Base-by-base conservation (phyloP, 2,329 filamentous ascomycete genomes). In the Aspergillus sp. region DNA sequence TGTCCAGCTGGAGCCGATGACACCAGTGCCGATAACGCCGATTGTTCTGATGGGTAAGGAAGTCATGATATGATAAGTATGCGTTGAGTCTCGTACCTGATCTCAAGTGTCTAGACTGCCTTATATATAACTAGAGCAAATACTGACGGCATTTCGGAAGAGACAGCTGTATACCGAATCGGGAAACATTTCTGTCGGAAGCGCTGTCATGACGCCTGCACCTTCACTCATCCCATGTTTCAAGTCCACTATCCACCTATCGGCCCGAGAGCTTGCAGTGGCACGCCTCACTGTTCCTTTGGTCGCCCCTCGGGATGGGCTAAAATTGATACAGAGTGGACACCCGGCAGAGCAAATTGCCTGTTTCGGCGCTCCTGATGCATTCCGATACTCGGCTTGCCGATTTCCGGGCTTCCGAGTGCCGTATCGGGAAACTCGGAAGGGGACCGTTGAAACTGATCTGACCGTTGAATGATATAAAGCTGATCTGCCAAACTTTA, bases 1-100 rank as follows among this genome's bases (percentile, higher is more conserved):
- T 19, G 45, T 47, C 45, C 45, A 47, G 45, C 45, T 47, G 45
- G 45, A 47, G 5, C 45, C 45, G 45, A 47, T 47, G 15, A 47
- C 45, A 22, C 45, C 45, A 22, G 45, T 47, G n/a, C 45, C 45
- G 45, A 47, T 47, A 3, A 47, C 45, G 45, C 24, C 45, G 24
- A 47, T 47, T 3, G 45, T 47, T 30, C 22, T 15, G 45, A 30
- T 47, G 15, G 45, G 13, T n/a, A 12, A 6, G 4, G 8, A 44
- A 24, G 45, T 2, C 45, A 47, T 47, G 11, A 13, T 5, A 0
- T 7, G n/a, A 15, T 44, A 44, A 6, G n/a, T 20, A 13, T 17
- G 37, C 8, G 5, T 11, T 40, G 37, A 5, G 11, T 30, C 27
- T 30, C 9, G 1, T 1, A 30, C 11, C 27, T 40, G 7, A 17